phyloP scores from a whole-genome alignment of 1,139 yeast species.

The Yamadazyma friedrichii region DNA sequence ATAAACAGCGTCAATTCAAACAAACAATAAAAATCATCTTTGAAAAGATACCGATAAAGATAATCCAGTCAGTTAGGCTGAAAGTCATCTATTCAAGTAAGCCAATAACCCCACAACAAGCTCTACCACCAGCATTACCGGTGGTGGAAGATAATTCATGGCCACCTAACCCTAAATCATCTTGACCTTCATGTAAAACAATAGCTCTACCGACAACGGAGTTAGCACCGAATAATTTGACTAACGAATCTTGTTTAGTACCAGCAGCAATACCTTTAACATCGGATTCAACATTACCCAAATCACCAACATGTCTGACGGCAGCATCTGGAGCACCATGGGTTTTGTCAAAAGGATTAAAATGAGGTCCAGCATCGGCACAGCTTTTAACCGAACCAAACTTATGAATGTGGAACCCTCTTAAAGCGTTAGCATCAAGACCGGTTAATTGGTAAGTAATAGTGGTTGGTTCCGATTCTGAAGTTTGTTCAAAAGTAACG shows the following conservation, averaged over 20 bases:
- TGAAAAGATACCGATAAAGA: neutral
- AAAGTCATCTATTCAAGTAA: slow-evolving; percentile 30
- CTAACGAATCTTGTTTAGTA: slow-evolving; percentile 67
- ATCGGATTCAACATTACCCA: slow-evolving; percentile 92
- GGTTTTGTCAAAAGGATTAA: slow-evolving; percentile 47
- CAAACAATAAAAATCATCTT: neutral
- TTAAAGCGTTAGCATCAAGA: slow-evolving; percentile 79
- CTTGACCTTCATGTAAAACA: slow-evolving; percentile 92
- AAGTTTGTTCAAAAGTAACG: slow-evolving; percentile 79
- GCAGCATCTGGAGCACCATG: slow-evolving; percentile 96
- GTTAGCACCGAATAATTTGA: slow-evolving; percentile 81
- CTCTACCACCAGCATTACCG: slow-evolving; percentile 98
- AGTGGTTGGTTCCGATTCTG: slow-evolving; percentile 80
- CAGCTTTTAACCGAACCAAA: slow-evolving; percentile 99
- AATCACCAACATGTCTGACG: slow-evolving; percentile 93
- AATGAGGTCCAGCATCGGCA: slow-evolving; percentile 98
- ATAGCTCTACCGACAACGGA: slow-evolving; percentile 94
- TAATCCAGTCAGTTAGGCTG: neutral
- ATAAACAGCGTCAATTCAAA: neutral
- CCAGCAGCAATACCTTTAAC: slow-evolving; percentile 89
- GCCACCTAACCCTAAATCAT: slow-evolving; percentile 96
- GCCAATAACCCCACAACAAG: slow-evolving; percentile 99
- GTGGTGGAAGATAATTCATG: slow-evolving; percentile 92
- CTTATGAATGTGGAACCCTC: slow-evolving; percentile 98
- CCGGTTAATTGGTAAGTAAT: slow-evolving; percentile 86